Evolutionary conservation across 257 asterid genomes (phyloP).

Genomic region (Anisodus tanguticus): DNA sequence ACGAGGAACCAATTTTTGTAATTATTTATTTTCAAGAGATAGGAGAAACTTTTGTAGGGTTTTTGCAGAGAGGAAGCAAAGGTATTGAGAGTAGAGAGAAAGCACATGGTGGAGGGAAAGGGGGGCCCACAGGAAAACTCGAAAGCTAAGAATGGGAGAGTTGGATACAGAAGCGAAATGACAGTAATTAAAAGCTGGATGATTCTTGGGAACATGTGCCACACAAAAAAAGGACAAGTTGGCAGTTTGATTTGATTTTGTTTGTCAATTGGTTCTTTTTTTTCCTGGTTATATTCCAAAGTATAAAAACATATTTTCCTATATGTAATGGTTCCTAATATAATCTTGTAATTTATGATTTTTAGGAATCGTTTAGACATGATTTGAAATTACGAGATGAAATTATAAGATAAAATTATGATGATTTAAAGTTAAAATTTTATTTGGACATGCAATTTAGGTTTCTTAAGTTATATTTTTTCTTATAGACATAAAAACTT

Average conservation of each 20-base stretch:
- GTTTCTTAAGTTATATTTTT: too few species aligned
- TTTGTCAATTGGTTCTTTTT: not conserved
- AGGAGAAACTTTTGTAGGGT: too few species aligned
- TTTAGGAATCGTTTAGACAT: too few species aligned
- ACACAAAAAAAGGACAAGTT: slow-evolving; percentile 32
- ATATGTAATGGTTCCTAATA: too few species aligned
- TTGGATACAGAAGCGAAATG: slow-evolving; percentile 32
- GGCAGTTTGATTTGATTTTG: slow-evolving; percentile 29
- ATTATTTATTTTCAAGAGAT: not conserved
- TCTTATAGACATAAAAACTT: too few species aligned
- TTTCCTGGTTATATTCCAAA: not conserved
- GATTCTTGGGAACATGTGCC: slow-evolving; percentile 60
- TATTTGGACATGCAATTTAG: too few species aligned
- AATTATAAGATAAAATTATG: too few species aligned
- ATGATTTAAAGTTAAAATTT: too few species aligned
- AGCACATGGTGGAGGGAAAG: slow-evolving; percentile 36
- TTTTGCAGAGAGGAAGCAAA: slow-evolving; percentile 15
- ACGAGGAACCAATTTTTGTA: too few species aligned
- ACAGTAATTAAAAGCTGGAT: slow-evolving; percentile 55
- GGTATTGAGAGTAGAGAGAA: not conserved
- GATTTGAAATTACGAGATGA: too few species aligned
- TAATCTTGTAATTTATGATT: too few species aligned
- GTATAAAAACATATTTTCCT: too few species aligned
- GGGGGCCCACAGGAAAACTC: slow-evolving; percentile 44
- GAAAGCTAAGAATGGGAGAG: slow-evolving; percentile 33